Percentiles rank a stretch among this genome's conserved stretches.
Conservation (phyloP, 768 basidiomycete species). For the Leccinum sublutescens region DNA sequence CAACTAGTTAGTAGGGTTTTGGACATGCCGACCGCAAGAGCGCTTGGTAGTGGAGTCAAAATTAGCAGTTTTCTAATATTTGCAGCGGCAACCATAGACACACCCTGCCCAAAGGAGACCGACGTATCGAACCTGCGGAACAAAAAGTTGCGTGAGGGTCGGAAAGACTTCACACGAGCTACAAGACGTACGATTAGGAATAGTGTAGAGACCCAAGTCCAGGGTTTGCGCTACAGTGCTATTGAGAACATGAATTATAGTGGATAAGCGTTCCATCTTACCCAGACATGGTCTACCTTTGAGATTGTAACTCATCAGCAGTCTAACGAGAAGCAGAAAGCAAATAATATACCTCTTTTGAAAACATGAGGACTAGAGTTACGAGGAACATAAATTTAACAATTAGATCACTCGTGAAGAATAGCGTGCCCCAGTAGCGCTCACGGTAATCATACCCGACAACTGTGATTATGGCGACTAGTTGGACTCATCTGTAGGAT, state of each 20-base stretch:
- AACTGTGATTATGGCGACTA: conserved; percentile 6
- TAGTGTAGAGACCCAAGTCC: background rate
- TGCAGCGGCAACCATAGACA: background rate
- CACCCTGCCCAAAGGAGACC: background rate
- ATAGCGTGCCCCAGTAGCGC: background rate
- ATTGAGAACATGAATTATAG: background rate
- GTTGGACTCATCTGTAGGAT: background rate
- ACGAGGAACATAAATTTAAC: background rate
- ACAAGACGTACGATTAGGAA: background rate
- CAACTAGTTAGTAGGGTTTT: background rate
- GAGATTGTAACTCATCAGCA: background rate
- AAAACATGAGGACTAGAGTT: conserved; percentile 11
- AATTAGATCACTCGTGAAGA: background rate
- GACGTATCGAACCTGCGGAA: background rate
- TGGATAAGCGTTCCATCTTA: background rate
- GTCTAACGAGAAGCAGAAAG: background rate
- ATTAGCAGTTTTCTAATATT: background rate
- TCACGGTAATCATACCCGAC: conserved; percentile 20
- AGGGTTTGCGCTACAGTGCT: background rate
- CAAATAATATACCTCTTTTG: conserved; percentile 7
- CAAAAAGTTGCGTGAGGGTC: background rate
- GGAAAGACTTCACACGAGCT: background rate
- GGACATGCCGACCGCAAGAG: background rate
- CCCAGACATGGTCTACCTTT: conserved; percentile 9
- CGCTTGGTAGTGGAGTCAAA: background rate